These are phyloP conservation scores for Thuidium tamariscinum DNA, from an alignment of 225 moss, liverwort and hornwort species.

Conservation along the genomic window DNA sequence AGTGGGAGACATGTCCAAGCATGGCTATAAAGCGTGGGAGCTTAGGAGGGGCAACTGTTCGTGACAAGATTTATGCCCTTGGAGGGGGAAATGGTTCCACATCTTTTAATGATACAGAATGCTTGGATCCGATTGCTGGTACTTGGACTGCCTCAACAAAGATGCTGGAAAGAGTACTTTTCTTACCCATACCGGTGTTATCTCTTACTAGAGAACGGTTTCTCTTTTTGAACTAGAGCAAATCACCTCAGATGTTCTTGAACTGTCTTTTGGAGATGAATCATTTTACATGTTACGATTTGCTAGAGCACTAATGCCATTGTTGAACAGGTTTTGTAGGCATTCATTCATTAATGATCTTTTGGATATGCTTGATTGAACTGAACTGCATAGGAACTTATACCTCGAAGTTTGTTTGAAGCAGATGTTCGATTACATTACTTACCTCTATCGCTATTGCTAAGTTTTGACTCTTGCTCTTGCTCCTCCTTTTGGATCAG, in stretches of 20 bases:
- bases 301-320: not conserved
- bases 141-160: conserved; percentile 59
- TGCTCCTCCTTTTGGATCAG: conserved; percentile 17
- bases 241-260: not conserved
- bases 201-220: not conserved
- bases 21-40: conserved; percentile 86
- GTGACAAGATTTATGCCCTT: conserved; percentile 71
- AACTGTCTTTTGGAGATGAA: not conserved
- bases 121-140: conserved; percentile 67
- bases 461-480: not conserved
- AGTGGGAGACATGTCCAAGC: conserved; percentile 56
- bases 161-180: conserved; percentile 72
- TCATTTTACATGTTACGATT: not conserved
- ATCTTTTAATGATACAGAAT: conserved; percentile 72
- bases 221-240: not conserved
- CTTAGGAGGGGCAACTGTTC: conserved; percentile 68
- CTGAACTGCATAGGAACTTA: not conserved
- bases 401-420: not conserved
- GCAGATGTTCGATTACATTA: not conserved
- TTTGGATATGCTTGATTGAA: not conserved
- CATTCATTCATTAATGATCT: not conserved
- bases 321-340: not conserved
- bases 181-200: not conserved
- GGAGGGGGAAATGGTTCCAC: conserved; percentile 78
- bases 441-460: not conserved